These are phyloP conservation scores for Aaosphaeria arxii DNA, from an alignment of 2,329 filamentous ascomycete genomes.

Conservation along the genomic window DNA sequence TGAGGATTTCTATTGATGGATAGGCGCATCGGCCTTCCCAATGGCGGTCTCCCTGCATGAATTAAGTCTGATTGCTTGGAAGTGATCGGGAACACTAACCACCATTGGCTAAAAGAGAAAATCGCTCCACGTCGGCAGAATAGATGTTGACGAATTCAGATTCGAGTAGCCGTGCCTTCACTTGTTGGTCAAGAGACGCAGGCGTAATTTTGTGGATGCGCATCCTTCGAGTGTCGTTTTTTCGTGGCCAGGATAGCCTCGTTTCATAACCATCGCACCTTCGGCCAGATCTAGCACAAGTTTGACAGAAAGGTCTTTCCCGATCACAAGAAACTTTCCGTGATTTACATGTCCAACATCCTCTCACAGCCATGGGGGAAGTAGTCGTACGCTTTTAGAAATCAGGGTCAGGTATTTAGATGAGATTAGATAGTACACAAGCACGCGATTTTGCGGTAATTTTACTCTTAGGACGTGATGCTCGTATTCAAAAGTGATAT, in stretches of 20 bases:
- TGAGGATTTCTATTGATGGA: conserved; percentile 3
- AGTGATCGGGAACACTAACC: background rate
- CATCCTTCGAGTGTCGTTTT: conserved; percentile 8
- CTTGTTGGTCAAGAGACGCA: background rate
- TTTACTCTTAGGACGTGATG: too few species aligned
- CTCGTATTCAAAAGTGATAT: too few species aligned
- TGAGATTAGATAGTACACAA: too few species aligned
- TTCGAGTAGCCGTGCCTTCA: background rate
- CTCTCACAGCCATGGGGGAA: background rate
- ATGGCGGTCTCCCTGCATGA: background rate
- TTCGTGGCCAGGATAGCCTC: conserved; percentile 11
- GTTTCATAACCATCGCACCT: conserved; percentile 12
- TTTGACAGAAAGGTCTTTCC: conserved; percentile 5
- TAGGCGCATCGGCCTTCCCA: background rate
- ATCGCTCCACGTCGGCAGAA: conserved; percentile 3
- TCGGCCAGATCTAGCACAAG: conserved; percentile 4
- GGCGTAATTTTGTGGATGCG: background rate
- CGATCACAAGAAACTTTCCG: conserved; percentile 14
- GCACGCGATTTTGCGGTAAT: too few species aligned
- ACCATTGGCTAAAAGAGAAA: background rate
- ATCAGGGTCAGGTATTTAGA: too few species aligned
- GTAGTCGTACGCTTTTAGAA: background rate
- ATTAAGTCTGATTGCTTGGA: background rate
- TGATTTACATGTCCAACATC: conserved; percentile 4
- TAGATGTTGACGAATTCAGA: conserved; percentile 2